phyloP scores from a whole-genome alignment of 129 eudicot species.

The Sambucus nigra region DNA sequence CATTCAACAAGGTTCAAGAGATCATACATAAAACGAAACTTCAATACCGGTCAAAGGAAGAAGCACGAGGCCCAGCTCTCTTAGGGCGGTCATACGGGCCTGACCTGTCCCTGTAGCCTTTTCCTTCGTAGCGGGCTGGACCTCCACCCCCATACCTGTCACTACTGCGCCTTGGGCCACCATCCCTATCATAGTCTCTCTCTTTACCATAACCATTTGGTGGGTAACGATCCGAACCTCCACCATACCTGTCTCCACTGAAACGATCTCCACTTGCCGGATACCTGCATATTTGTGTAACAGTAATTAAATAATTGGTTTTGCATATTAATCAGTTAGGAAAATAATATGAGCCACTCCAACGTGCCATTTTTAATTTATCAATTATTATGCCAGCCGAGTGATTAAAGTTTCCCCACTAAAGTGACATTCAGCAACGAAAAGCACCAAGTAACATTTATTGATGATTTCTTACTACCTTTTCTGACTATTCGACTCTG shows the following conservation, averaged over 20 bases:
- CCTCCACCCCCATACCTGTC: slow-evolving; percentile 76
- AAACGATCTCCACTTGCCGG: slow-evolving; percentile 59
- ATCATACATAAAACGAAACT: too few species aligned
- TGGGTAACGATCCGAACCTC: slow-evolving; percentile 70
- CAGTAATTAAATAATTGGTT: background rate
- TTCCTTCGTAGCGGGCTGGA: slow-evolving; percentile 53
- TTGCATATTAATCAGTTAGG: too few species aligned
- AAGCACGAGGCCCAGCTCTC: slow-evolving; percentile 62
- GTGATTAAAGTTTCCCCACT: too few species aligned
- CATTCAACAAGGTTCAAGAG: too few species aligned
- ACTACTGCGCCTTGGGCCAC: slow-evolving; percentile 43
- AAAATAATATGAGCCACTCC: too few species aligned
- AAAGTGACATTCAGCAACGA: too few species aligned
- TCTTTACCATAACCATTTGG: slow-evolving; percentile 63
- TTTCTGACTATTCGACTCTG: too few species aligned
- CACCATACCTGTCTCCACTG: slow-evolving; percentile 58
- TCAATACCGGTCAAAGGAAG: slow-evolving; percentile 61
- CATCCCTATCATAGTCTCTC: slow-evolving; percentile 69
- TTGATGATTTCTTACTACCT: too few species aligned
- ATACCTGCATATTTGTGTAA: slow-evolving; percentile 36
- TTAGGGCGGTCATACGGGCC: slow-evolving; percentile 91
- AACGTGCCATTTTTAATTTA: too few species aligned
- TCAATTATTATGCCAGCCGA: too few species aligned
- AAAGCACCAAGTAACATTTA: too few species aligned
- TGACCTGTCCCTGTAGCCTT: slow-evolving; percentile 74